Conservation (phyloP, 2,329 filamentous ascomycete genomes). For the Colletotrichum spaethianum region DNA sequence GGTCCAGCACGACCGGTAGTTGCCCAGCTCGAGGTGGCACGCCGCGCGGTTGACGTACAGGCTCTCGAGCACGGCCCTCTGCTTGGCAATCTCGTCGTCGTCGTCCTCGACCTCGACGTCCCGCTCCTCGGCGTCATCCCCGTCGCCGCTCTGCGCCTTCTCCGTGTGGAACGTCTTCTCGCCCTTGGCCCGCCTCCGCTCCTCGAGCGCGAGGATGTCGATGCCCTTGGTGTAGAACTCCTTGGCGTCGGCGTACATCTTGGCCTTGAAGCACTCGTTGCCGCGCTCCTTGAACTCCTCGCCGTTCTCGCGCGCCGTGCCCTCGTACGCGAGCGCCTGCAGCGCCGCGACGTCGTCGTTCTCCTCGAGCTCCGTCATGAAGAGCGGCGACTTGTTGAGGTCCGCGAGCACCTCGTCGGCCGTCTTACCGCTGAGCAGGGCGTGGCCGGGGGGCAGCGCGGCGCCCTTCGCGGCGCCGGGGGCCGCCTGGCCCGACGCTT, state of each 20-base stretch:
- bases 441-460: conserved; percentile 62
- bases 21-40: conserved; percentile 89
- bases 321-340: conserved; percentile 92
- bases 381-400: conserved; percentile 80
- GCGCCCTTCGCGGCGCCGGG: conserved; percentile 53
- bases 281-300: conserved; percentile 91
- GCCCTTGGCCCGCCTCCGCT: conserved; percentile 65
- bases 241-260: conserved; percentile 84
- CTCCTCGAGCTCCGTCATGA: conserved; percentile 95
- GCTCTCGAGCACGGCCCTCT: conserved; percentile 78
- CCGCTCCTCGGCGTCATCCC: conserved; percentile 45
- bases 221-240: conserved; percentile 95
- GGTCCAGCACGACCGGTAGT: conserved; percentile 87
- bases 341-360: conserved; percentile 90
- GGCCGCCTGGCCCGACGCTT: conserved; percentile 20
- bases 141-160: conserved; percentile 43
- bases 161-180: conserved; percentile 43
- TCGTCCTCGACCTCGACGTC: conserved; percentile 64
- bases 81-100: conserved; percentile 72
- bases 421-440: conserved; percentile 57
- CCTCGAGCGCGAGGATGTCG: conserved; percentile 76
- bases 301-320: conserved; percentile 86
- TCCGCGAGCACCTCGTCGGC: conserved; percentile 70
- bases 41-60: conserved; percentile 90
- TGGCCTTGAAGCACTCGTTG: conserved; percentile 86